Conservation (phyloP, 2,329 filamentous ascomycete genomes). For the Ceratocystis cubensis region DNA sequence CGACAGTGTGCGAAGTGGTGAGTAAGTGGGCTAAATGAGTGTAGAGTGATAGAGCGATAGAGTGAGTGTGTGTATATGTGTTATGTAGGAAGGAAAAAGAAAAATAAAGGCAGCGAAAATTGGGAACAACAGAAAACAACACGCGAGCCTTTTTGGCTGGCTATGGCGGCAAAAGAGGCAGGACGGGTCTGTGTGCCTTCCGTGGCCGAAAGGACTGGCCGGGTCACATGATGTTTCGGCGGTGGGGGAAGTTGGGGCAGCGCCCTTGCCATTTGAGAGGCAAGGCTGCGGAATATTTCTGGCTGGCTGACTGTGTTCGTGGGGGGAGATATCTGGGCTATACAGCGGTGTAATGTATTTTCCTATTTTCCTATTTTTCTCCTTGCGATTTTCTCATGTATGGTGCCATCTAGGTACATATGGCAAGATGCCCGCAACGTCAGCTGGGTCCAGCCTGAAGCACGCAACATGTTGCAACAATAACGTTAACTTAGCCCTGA, state of each 20-base stretch:
- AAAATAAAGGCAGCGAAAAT: background rate
- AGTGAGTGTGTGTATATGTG: background rate
- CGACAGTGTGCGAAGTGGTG: background rate
- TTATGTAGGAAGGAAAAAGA: background rate
- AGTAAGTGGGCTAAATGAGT: background rate
- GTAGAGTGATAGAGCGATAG: background rate
- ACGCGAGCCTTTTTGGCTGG: background rate
- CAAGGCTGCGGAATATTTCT: background rate
- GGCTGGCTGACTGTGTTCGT: background rate
- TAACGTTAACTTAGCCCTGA: background rate
- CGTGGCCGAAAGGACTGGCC: background rate
- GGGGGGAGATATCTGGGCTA: no score
- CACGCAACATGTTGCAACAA: constrained; percentile 10
- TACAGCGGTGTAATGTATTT: no score
- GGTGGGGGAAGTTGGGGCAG: background rate
- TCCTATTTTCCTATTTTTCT: no score
- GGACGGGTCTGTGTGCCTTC: background rate
- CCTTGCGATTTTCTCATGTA: background rate
- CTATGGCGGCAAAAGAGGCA: background rate
- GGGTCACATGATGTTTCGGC: background rate
- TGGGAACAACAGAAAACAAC: background rate
- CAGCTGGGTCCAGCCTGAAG: background rate
- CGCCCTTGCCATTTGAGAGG: background rate
- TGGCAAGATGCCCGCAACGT: background rate
- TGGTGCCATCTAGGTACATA: background rate